These are phyloP conservation scores for Cordyceps pruinosa DNA, from an alignment of 2,329 filamentous ascomycete species.

Conservation along the genomic window DNA sequence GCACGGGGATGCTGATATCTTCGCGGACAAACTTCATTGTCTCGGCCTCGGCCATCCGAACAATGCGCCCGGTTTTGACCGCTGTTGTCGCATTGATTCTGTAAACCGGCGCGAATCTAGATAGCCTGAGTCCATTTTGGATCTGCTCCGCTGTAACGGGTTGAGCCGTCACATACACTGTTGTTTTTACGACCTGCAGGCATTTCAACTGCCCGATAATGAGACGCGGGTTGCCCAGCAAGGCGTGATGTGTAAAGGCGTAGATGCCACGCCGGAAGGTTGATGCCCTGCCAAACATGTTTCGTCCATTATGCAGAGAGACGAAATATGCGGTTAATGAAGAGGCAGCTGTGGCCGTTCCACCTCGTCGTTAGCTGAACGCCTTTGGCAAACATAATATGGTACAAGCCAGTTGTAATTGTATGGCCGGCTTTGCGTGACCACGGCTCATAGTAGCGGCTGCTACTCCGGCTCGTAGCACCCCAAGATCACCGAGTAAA, in stretches of 20 bases:
- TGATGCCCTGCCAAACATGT: too few species aligned
- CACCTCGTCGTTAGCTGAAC: too few species aligned
- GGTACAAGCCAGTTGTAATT: too few species aligned
- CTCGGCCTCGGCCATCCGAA: slow-evolving; percentile 12
- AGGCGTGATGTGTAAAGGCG: neutral
- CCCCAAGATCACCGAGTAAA: too few species aligned
- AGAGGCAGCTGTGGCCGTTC: too few species aligned
- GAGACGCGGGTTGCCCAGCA: too few species aligned
- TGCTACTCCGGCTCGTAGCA: too few species aligned
- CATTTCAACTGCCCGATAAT: neutral
- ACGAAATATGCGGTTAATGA: neutral
- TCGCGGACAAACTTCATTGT: slow-evolving; percentile 14
- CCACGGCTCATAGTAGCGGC: too few species aligned
- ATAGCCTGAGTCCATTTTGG: neutral
- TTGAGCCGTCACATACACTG: neutral
- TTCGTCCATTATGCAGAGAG: neutral
- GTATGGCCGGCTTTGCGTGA: too few species aligned
- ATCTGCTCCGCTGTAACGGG: neutral
- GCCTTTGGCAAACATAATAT: too few species aligned
- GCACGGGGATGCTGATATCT: slow-evolving; percentile 14
- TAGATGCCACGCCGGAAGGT: too few species aligned
- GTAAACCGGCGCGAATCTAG: neutral
- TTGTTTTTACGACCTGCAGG: too few species aligned
- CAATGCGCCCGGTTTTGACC: slow-evolving; percentile 10
- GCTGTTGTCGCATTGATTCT: slow-evolving; percentile 9